These are phyloP conservation scores for Aspergillus amoenus DNA, from an alignment of 2,329 filamentous ascomycete species.

Conservation along the genomic window DNA sequence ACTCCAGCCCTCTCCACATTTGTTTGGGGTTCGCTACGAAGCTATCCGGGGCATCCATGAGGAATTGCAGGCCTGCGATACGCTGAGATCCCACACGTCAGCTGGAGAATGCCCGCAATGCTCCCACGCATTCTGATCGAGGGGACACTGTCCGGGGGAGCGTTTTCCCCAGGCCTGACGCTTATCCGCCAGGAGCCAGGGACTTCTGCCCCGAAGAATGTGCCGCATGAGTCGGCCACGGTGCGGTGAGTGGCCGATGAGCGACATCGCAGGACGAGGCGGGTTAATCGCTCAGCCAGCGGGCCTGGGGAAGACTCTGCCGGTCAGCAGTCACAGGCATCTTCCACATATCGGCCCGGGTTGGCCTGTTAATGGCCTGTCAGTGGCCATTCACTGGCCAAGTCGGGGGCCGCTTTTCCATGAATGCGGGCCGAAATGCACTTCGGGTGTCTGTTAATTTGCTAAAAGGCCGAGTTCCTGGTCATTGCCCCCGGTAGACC, in stretches of 20 bases:
- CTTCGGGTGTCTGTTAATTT: too few relatives aligned
- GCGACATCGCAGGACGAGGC: too few relatives aligned
- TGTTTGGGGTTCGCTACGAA: slow-evolving; percentile 19
- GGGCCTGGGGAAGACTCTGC: slow-evolving; percentile 11
- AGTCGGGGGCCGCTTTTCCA: not conserved
- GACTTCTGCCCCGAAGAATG: slow-evolving; percentile 21
- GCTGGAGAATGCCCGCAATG: slow-evolving; percentile 5
- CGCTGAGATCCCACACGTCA: slow-evolving; percentile 7
- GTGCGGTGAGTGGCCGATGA: not conserved
- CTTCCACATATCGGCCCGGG: slow-evolving; percentile 1
- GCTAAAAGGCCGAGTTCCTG: too few relatives aligned
- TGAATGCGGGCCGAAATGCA: not conserved
- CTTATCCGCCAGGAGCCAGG: slow-evolving; percentile 16
- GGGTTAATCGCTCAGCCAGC: slow-evolving; percentile 5
- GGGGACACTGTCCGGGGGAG: slow-evolving; percentile 27
- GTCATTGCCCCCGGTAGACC: too few relatives aligned
- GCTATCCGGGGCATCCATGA: slow-evolving; percentile 30
- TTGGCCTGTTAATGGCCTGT: not conserved
- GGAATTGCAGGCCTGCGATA: slow-evolving; percentile 19
- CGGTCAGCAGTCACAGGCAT: not conserved
- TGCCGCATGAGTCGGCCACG: slow-evolving; percentile 17
- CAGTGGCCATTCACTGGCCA: too few relatives aligned
- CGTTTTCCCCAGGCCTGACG: slow-evolving; percentile 28
- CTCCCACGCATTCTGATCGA: not conserved
- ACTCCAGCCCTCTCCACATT: slow-evolving; percentile 28